These are phyloP conservation scores for Silene conica DNA, from an alignment of 148 eudicot species.

Conservation along the genomic window DNA sequence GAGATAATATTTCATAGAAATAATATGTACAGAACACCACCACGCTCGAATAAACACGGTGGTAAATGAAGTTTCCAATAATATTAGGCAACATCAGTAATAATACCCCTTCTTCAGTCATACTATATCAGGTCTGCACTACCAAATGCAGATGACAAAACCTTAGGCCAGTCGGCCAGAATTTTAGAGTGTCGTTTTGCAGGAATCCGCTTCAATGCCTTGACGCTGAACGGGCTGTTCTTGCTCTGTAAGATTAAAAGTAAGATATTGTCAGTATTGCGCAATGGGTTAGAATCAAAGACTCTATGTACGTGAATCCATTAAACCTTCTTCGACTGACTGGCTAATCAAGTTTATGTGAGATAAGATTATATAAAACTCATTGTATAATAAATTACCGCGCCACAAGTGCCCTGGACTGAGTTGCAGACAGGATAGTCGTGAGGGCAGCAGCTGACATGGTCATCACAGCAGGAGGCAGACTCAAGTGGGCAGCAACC, in stretches of 20 bases:
- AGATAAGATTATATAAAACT: no score
- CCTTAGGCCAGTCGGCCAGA: slow-evolving; percentile 29
- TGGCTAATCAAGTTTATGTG: no score
- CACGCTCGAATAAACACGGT: slow-evolving; percentile 15
- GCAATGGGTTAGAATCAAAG: background rate
- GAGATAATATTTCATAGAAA: background rate
- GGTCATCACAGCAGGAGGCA: slow-evolving; percentile 79
- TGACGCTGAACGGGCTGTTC: slow-evolving; percentile 54
- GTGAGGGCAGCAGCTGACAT: slow-evolving; percentile 81
- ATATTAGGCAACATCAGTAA: background rate
- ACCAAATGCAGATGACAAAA: background rate
- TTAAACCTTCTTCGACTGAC: no score
- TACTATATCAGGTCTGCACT: background rate
- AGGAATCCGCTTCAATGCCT: slow-evolving; percentile 46
- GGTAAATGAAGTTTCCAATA: slow-evolving; percentile 11
- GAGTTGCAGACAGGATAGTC: slow-evolving; percentile 72
- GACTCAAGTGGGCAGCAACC: slow-evolving; percentile 78
- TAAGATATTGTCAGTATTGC: slow-evolving; percentile 1
- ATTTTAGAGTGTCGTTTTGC: slow-evolving; percentile 35
- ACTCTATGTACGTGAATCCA: background rate
- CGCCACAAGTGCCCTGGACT: slow-evolving; percentile 47
- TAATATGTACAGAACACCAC: slow-evolving; percentile 25
- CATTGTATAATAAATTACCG: slow-evolving; percentile 29
- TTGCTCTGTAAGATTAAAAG: slow-evolving; percentile 48
- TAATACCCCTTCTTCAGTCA: slow-evolving; percentile 5